phyloP scores from a whole-genome alignment of 768 basidiomycete genomes.

The Agrocybe praecox region DNA sequence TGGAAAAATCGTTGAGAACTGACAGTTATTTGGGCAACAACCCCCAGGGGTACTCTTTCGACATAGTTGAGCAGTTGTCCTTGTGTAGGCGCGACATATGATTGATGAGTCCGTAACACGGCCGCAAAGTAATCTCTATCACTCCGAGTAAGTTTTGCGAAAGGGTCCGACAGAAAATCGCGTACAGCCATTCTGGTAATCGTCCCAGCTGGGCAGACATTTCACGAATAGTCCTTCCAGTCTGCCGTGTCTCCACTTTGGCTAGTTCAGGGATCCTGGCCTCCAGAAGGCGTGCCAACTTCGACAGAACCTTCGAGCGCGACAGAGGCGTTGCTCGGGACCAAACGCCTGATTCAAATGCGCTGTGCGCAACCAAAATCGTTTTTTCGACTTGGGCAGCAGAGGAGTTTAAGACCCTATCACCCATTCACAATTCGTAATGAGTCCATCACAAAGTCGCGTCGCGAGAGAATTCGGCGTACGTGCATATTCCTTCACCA shows the following conservation, averaged over 20 bases:
- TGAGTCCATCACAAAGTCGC: not conserved
- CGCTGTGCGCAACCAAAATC: conserved; percentile 56
- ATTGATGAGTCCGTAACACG: conserved; percentile 68
- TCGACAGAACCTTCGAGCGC: conserved; percentile 67
- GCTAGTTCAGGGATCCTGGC: conserved; percentile 60
- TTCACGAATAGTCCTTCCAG: conserved; percentile 80
- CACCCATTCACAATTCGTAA: not conserved
- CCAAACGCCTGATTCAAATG: conserved; percentile 73
- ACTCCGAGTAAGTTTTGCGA: not conserved
- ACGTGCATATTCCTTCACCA: conserved; percentile 58
- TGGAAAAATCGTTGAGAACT: conserved; percentile 16
- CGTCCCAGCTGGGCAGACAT: conserved; percentile 80
- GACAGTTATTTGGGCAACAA: conserved; percentile 89
- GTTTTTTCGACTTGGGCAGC: conserved; percentile 51
- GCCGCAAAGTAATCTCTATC: conserved; percentile 78
- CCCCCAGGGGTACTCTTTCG: conserved; percentile 78
- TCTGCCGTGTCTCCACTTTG: conserved; percentile 70
- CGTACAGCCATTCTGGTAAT: conserved; percentile 87
- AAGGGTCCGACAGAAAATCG: conserved; percentile 1
- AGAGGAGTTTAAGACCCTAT: conserved; percentile 60
- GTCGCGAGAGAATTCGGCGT: not conserved
- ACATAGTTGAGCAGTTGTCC: conserved; percentile 82
- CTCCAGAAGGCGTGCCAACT: conserved; percentile 65
- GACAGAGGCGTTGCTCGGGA: conserved; percentile 57
- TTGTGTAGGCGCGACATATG: conserved; percentile 75